Evolutionary conservation across 345 rosid genomes (phyloP).

Genomic region (Streptanthus diversifolius): DNA sequence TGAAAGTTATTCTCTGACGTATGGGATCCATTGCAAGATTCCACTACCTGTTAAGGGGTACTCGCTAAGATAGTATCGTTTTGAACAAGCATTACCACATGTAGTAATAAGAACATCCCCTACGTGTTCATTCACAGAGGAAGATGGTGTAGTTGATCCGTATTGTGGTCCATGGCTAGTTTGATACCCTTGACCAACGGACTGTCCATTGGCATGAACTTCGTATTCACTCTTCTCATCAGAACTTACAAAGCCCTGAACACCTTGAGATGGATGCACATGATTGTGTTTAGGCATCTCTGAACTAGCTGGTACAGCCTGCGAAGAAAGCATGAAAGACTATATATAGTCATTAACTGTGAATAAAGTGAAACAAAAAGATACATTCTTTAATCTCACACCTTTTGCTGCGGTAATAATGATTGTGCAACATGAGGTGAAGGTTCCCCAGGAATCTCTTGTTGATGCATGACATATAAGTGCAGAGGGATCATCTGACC

Average conservation of each 20-base stretch:
- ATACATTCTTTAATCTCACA: slow-evolving; percentile 17
- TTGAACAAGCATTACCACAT: neutral
- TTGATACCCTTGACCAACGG: slow-evolving; percentile 51
- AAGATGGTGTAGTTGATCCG: slow-evolving; percentile 45
- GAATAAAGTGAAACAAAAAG: neutral
- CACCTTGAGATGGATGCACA: slow-evolving; percentile 49
- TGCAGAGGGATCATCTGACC: slow-evolving; percentile 76
- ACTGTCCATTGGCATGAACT: slow-evolving; percentile 50
- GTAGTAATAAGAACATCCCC: neutral
- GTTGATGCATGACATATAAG: slow-evolving; percentile 63
- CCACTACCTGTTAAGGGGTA: slow-evolving; percentile 46
- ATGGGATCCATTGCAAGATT: slow-evolving; percentile 45
- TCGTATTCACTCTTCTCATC: slow-evolving; percentile 60
- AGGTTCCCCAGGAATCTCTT: slow-evolving; percentile 55
- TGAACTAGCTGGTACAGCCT: slow-evolving; percentile 53
- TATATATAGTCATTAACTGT: slow-evolving; percentile 3
- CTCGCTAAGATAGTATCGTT: slow-evolving; percentile 2
- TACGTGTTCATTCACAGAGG: slow-evolving; percentile 59
- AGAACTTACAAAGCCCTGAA: slow-evolving; percentile 43
- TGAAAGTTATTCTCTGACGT: slow-evolving; percentile 51
- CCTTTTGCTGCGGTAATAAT: slow-evolving; percentile 59
- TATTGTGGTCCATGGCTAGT: slow-evolving; percentile 44
- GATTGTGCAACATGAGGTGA: slow-evolving; percentile 58
- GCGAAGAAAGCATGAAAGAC: slow-evolving; percentile 13
- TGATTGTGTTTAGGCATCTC: slow-evolving; percentile 50